phyloP scores from a whole-genome alignment of 208 protist genomes.

The Leishmania martiniquensis region DNA sequence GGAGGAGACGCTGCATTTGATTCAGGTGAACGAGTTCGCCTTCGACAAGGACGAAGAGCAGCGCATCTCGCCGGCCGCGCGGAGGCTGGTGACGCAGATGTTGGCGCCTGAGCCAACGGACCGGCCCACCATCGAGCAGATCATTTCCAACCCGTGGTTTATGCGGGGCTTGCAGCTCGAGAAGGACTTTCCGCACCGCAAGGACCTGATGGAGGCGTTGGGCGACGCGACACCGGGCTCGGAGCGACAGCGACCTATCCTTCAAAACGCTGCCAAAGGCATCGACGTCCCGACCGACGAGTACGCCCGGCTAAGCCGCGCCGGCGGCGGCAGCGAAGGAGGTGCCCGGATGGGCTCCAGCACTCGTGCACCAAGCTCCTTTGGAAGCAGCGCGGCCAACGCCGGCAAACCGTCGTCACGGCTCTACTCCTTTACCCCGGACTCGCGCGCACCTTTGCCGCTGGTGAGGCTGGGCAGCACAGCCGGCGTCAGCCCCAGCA shows the following conservation, averaged over 20 bases:
- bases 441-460: not conserved
- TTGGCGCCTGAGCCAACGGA: slow-evolving; percentile 84
- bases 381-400: not conserved
- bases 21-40: slow-evolving; percentile 54
- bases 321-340: not conserved
- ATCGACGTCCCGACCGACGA: not conserved
- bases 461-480: not conserved
- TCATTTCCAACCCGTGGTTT: slow-evolving; percentile 91
- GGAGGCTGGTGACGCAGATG: slow-evolving; percentile 71
- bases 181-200: slow-evolving; percentile 71
- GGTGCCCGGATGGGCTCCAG: not conserved
- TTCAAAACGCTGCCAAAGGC: slow-evolving; percentile 7
- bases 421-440: not conserved
- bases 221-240: slow-evolving; percentile 1
- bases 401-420: not conserved
- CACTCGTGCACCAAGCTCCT: not conserved
- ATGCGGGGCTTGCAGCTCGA: slow-evolving; percentile 48
- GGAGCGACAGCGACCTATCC: not conserved
- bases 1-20: slow-evolving; percentile 94
- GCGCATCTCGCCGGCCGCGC: slow-evolving; percentile 69
- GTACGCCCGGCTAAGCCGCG: not conserved
- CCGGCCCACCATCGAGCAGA: slow-evolving; percentile 82
- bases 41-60: slow-evolving; percentile 74
- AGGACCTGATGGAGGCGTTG: slow-evolving; percentile 33
- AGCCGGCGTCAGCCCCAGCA: not conserved